phyloP scores from a whole-genome alignment of 179 eudicot genomes.

The Corrigiola litoralis region DNA sequence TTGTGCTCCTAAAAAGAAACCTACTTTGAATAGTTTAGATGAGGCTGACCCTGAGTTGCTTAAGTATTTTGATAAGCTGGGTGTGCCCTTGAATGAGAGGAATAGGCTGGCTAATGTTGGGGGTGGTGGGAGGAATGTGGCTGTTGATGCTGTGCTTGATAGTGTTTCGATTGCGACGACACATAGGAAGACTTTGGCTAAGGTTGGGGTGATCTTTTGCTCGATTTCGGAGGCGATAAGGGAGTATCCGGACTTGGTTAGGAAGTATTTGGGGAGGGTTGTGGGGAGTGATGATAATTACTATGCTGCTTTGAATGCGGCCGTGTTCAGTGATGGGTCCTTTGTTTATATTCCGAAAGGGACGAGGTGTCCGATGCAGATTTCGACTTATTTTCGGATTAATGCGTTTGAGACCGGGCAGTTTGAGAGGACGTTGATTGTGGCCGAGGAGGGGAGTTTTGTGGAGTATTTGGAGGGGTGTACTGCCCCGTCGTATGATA shows the following conservation, averaged over 20 bases:
- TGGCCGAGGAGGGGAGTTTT: conserved; percentile 87
- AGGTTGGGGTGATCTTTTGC: conserved; percentile 85
- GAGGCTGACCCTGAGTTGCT: conserved; percentile 93
- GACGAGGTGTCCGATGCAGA: conserved; percentile 89
- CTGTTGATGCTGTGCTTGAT: conserved; percentile 91
- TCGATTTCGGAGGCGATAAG: conserved; percentile 84
- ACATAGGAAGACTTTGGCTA: conserved; percentile 73
- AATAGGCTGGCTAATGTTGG: conserved; percentile 71
- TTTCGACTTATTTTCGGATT: conserved; percentile 88
- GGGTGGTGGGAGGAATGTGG: conserved; percentile 44
- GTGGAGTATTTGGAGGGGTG: conserved; percentile 98
- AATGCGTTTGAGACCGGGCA: conserved; percentile 92
- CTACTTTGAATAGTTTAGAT: conserved; percentile 74
- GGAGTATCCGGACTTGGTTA: conserved; percentile 79
- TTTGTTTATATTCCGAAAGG: conserved; percentile 87
- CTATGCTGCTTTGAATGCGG: conserved; percentile 83
- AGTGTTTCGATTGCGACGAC: conserved; percentile 93
- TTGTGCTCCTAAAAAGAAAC: conserved; percentile 86
- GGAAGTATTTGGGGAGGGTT: conserved; percentile 75
- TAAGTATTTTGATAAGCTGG: conserved; percentile 74
- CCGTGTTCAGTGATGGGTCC: conserved; percentile 96
- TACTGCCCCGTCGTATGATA: conserved; percentile 90
- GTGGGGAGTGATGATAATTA: conserved; percentile 84
- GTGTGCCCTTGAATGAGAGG: conserved; percentile 65
- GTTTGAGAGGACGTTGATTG: conserved; percentile 90